Evolutionary conservation across 1,139 yeast species (phyloP).

Genomic region (Scheffersomyces lignicola): DNA sequence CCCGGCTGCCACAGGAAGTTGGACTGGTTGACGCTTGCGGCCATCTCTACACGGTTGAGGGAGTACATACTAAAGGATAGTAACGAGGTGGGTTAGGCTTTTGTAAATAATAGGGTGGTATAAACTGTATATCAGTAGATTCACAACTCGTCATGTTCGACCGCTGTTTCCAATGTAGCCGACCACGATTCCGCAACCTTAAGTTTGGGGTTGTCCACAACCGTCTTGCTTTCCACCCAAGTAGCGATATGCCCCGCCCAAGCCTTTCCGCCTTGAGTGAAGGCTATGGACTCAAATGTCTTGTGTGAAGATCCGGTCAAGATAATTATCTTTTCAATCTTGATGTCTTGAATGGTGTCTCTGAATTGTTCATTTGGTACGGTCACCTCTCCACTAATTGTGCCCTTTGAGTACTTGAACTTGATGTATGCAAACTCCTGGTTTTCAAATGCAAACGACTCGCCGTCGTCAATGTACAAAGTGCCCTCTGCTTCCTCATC

Average conservation of each 20-base stretch:
- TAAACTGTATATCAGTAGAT: background rate
- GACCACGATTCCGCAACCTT: constrained; percentile 52
- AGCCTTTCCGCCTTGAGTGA: constrained; percentile 32
- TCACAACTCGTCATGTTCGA: constrained; percentile 31
- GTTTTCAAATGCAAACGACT: constrained; percentile 56
- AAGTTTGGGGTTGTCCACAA: constrained; percentile 58
- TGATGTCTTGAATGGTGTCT: constrained; percentile 23
- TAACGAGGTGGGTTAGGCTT: too few relatives aligned
- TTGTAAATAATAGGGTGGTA: background rate
- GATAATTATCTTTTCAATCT: constrained; percentile 61
- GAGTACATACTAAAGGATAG: constrained; percentile 15
- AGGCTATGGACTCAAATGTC: constrained; percentile 18
- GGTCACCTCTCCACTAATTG: constrained; percentile 10
- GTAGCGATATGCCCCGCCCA: constrained; percentile 32
- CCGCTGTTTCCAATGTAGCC: constrained; percentile 19
- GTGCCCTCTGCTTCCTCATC: constrained; percentile 50
- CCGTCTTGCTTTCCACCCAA: constrained; percentile 16
- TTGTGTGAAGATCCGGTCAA: constrained; percentile 31
- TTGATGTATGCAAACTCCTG: constrained; percentile 40
- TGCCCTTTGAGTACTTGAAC: constrained; percentile 23
- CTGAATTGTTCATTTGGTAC: constrained; percentile 5
- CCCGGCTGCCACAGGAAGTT: constrained; percentile 32
- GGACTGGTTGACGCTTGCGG: constrained; percentile 43
- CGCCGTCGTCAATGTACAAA: constrained; percentile 84
- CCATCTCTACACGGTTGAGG: constrained; percentile 32